Evolutionary conservation across 75 land plant species (phyloP).

Genomic region (Azolla pinnata): DNA sequence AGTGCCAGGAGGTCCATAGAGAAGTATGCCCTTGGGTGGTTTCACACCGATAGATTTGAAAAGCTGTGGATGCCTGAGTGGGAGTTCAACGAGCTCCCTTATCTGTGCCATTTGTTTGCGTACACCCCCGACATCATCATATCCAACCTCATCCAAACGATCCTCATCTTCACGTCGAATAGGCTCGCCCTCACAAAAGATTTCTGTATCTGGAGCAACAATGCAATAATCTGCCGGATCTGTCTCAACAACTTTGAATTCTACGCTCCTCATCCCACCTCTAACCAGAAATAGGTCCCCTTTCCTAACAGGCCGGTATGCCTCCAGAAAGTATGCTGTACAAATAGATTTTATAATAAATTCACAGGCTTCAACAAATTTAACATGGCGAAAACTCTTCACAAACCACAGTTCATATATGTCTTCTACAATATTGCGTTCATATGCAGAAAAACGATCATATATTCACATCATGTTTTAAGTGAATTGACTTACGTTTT

Average conservation of each 20-base stretch:
- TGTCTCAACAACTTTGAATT: constrained; percentile 36
- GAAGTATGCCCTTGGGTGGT: constrained; percentile 23
- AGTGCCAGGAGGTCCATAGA: constrained; percentile 29
- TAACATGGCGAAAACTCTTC: too few species aligned
- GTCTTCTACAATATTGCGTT: too few species aligned
- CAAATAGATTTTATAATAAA: too few species aligned
- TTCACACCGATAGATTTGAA: constrained; percentile 29
- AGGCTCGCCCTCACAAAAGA: constrained; percentile 37
- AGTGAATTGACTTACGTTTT: constrained; percentile 26
- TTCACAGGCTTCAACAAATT: too few species aligned
- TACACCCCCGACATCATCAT: constrained; percentile 39
- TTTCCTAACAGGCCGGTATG: constrained; percentile 33
- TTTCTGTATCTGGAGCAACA: constrained; percentile 37
- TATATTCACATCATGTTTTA: too few species aligned
- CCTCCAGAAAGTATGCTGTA: constrained; percentile 40
- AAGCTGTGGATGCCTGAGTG: constrained; percentile 24
- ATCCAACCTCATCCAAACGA: constrained; percentile 32
- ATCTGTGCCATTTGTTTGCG: constrained; percentile 33
- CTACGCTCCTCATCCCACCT: constrained; percentile 38
- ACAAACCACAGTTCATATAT: too few species aligned
- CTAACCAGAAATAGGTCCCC: constrained; percentile 28
- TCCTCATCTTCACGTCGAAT: constrained; percentile 29
- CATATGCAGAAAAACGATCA: too few species aligned
- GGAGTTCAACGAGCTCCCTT: constrained; percentile 29
- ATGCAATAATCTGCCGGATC: constrained; percentile 34